phyloP scores from a whole-genome alignment of 2,329 filamentous ascomycete genomes.

The Microcera coccophila region DNA sequence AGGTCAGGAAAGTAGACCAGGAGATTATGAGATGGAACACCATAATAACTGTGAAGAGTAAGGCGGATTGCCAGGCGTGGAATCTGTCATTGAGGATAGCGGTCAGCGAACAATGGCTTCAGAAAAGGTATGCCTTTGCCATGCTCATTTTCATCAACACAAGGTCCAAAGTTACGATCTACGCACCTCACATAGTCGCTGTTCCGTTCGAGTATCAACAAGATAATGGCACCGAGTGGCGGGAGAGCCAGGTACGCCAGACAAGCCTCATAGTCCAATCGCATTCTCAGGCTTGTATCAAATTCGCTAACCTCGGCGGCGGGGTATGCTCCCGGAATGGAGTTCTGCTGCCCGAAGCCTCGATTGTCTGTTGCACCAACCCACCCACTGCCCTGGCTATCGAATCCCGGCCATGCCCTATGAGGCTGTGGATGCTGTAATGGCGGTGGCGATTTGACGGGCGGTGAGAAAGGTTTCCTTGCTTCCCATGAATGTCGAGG shows the following conservation, averaged over 20 bases:
- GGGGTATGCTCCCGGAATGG: constrained; percentile 38
- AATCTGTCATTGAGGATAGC: constrained; percentile 54
- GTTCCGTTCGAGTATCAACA: constrained; percentile 85
- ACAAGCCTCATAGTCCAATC: constrained; percentile 86
- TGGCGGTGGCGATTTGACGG: constrained; percentile 39
- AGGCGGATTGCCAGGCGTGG: constrained; percentile 90
- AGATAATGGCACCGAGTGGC: constrained; percentile 76
- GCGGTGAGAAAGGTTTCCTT: constrained; percentile 52
- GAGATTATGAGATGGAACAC: constrained; percentile 80
- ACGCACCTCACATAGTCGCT: constrained; percentile 90
- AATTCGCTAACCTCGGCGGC: constrained; percentile 68
- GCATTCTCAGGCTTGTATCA: constrained; percentile 81
- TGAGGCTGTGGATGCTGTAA: constrained; percentile 53
- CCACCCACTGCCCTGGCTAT: constrained; percentile 36
- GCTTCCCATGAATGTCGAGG: constrained; percentile 55
- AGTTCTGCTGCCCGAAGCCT: constrained; percentile 19
- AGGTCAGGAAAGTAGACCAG: constrained; percentile 80
- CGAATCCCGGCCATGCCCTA: constrained; percentile 46
- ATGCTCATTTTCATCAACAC: no score
- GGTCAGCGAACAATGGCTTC: neutral
- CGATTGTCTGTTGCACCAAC: constrained; percentile 18
- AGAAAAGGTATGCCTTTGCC: neutral
- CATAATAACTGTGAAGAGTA: constrained; percentile 73
- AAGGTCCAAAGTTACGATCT: neutral
- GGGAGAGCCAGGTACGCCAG: constrained; percentile 83